Base-by-base conservation (phyloP, 129 eudicot genomes). In the Flaveria brownii region DNA sequence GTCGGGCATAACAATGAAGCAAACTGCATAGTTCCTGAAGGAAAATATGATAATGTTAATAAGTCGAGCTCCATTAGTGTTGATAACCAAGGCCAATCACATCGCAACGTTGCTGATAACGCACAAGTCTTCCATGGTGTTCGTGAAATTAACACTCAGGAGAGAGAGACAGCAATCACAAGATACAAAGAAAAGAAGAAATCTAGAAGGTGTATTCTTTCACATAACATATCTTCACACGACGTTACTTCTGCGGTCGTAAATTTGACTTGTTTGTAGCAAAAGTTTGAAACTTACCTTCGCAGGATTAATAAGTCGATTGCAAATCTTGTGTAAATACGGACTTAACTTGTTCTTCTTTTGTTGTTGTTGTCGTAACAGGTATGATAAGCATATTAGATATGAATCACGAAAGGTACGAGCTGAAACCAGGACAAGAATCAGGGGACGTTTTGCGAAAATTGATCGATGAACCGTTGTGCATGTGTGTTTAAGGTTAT, bases 121-220 rank as follows among this genome's bases (percentile, higher is more conserved):
- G 5, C 75, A 10, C 84, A 70, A 14, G 59, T 66, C 49, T 59
- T 78, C 47, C 94, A 89, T 15, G 74, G 65, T 77, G 74, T 68
- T 20, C 86, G 84, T 46, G 97, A 89, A 61, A 63, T 89, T 33
- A 88, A 80, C 72, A 90, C 78, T 56, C 96, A 85, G 57, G 92
- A 88, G 33, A 72, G 98, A 47, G 96, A 88, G 74, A 78, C 90
- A 18, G 98, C 98, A 2, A 26, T 92, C 71, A 82, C 90, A 6
- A 91, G 98, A n/a, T 92, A 92, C 86, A 92, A 92, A 79, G 96
- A 92, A 77, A 92, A 92, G 83, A 92, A 86, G 90, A 90, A 88
- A 86, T 83, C 85, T 61, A 85, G 98, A 65, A 92, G 98, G 96
- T 87, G 87, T 10, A n/a, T 42, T 0, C 73, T 36, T 36, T 36